Evolutionary conservation across 1,139 yeast species (phyloP), one percentile per base, ranked within the genome.

Genomic region (Arxiozyma bovina): DNA sequence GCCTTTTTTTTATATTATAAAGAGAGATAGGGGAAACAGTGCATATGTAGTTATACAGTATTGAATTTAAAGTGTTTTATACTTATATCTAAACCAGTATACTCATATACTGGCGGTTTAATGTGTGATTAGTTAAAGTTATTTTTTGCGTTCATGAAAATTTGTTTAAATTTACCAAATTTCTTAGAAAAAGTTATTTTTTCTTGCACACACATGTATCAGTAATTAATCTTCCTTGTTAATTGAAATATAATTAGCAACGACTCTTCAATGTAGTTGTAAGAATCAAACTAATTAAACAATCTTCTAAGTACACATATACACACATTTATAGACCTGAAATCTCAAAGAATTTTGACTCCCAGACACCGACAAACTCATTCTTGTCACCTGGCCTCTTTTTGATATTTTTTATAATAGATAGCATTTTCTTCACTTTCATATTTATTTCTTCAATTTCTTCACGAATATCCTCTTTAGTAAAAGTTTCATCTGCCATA

Each of bases 351-450:
- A 59, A 68, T 53, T 66, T 67, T 21, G 52, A 54, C 44, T 67
- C 67, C 70, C 70, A 67, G 11, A 64, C 67, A 9, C 62, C 57
- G n/a, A 67, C 56, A 70, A 70, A 68, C 52, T 65, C 65, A 44
- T 60, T 55, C 44, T 62, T 66, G 48, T 65, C 63, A 9, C 60
- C 51, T 52, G 66, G 67, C n/a, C 54, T 51, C 34, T 58, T 56
- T 53, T 62, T 66, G 15, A 66, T 50, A 30, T 59, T 56, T 46
- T 58, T 65, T 38, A 68, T 59, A 15, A 61, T 58, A 18, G 55
- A 54, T 3, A 60, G 57, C 53, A 66, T 58, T 21, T 58, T 53
- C 4, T 45, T 52, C 48, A 65, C 42, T 7, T 55, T 45, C 6
- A 48, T 50, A 51, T 64, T 59, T 43, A 66, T 52, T 8, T 45